phyloP scores from a whole-genome alignment of 1,139 yeast species.

The Debaryomyces sp. region DNA sequence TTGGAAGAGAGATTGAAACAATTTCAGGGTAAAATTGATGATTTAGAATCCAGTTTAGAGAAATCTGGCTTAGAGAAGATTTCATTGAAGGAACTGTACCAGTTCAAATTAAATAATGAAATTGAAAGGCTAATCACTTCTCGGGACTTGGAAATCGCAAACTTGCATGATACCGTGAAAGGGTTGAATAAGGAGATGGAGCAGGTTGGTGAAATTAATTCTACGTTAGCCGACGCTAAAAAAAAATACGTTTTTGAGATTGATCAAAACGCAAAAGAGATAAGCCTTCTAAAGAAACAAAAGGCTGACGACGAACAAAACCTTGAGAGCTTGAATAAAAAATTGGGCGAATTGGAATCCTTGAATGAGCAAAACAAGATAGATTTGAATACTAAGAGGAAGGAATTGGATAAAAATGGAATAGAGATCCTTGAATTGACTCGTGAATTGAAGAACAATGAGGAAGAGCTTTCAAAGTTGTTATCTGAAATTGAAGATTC shows the following conservation, averaged over 20 bases:
- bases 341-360: not conserved
- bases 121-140: constrained; percentile 32
- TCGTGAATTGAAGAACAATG: not conserved
- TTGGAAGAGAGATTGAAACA: not conserved
- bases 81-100: constrained; percentile 25
- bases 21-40: not conserved
- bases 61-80: constrained; percentile 14
- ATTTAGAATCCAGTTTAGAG: constrained; percentile 8
- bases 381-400: not conserved
- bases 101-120: constrained; percentile 31
- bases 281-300: not conserved
- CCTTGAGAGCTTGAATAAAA: not conserved
- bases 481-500: not conserved
- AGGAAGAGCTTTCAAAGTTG: not conserved
- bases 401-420: not conserved
- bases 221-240: constrained; percentile 4
- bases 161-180: constrained; percentile 12
- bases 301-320: not conserved
- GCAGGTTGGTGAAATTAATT: constrained; percentile 8
- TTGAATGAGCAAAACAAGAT: not conserved
- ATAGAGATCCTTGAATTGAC: not conserved
- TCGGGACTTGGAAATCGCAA: constrained; percentile 26
- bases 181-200: constrained; percentile 11
- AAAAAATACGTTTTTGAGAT: not conserved
- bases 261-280: not conserved